Evolutionary conservation across 352 stramenopile genomes (phyloP).

Genomic region (Phytophthora palmivora): DNA sequence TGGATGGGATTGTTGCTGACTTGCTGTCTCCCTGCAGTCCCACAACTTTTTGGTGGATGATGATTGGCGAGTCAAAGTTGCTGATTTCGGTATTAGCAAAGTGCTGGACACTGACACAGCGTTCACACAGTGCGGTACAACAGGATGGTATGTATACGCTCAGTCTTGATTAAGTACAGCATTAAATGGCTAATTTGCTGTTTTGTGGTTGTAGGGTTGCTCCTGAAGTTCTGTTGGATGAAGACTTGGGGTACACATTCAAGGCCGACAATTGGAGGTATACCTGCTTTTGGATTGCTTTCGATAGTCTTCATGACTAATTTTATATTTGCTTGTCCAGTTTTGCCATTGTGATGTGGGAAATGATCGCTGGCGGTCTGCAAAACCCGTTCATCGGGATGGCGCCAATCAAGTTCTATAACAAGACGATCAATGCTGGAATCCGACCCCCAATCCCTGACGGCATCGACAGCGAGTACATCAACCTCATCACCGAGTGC

Average conservation of each 20-base stretch:
- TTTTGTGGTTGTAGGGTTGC: slow-evolving; percentile 66
- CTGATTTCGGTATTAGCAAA: slow-evolving; percentile 91
- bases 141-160: slow-evolving; percentile 69
- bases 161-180: not conserved
- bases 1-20: slow-evolving; percentile 1
- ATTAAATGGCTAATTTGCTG: not conserved
- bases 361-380: slow-evolving; percentile 84
- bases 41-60: slow-evolving; percentile 92
- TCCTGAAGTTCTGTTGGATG: slow-evolving; percentile 87
- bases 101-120: slow-evolving; percentile 85
- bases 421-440: slow-evolving; percentile 84
- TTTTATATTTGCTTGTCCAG: slow-evolving; percentile 33
- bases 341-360: slow-evolving; percentile 92
- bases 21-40: slow-evolving; percentile 49
- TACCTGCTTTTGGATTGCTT: not conserved
- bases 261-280: slow-evolving; percentile 92
- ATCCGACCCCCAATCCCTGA: slow-evolving; percentile 79
- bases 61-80: slow-evolving; percentile 90
- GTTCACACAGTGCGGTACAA: slow-evolving; percentile 89
- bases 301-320: not conserved
- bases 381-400: slow-evolving; percentile 91
- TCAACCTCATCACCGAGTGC: slow-evolving; percentile 81
- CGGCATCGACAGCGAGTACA: slow-evolving; percentile 72
- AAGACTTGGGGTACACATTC: slow-evolving; percentile 90
- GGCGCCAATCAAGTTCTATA: slow-evolving; percentile 92